Evolutionary conservation across 139 green algal genomes (phyloP), one percentile per base, ranked within the genome.

Genomic region (Spirogloea muscicola): DNA sequence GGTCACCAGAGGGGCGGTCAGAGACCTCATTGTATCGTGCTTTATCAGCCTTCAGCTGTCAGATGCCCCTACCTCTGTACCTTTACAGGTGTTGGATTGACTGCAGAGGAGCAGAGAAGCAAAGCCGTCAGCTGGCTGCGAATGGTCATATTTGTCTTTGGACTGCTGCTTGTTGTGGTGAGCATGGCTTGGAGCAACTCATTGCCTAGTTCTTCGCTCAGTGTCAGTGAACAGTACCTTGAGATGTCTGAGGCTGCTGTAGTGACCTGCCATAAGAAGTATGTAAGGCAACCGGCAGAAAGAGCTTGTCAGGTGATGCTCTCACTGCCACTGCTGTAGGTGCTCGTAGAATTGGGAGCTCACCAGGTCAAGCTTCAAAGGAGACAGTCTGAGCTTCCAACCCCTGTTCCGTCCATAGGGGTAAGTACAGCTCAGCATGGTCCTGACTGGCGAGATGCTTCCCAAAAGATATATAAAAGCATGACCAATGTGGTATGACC

Each of bases 281-380:
- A 16, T 39, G 61, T 29, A 31, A 40, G 6, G 59, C 62, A 18
- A 67, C 61, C 25, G 41, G 43, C 41, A 58, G 62, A 2, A 18
- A 63, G 10, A 39, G 39, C 25, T 71, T 29, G 62, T 29, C 33
- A 3, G 62, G 33, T 42, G 38, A 9, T 25, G 41, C 33, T 42
- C 36, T 58, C 65, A 44, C 39, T 25, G 49, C 48, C 33, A n/a
- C 61, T 4, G 41, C 29, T 73, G 64, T 36, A 68, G 59, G 59
- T 29, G 33, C 34, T 37, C 43, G 43, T 65, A 39, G 64, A 73
- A 38, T 63, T 13, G 40, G 38, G 64, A 5, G 21, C 59, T 57
- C 59, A 55, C 59, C 13, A 9, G 21, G 21, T 21, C 46, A 31
- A 55, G 21, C 21, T 55, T 55, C 21, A 21, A 55, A 55, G 21